These are phyloP conservation scores for Rhizoclosmatium sp. DNA, from an alignment of 192 early-diverging fungal genomes.

Conservation along the genomic window DNA sequence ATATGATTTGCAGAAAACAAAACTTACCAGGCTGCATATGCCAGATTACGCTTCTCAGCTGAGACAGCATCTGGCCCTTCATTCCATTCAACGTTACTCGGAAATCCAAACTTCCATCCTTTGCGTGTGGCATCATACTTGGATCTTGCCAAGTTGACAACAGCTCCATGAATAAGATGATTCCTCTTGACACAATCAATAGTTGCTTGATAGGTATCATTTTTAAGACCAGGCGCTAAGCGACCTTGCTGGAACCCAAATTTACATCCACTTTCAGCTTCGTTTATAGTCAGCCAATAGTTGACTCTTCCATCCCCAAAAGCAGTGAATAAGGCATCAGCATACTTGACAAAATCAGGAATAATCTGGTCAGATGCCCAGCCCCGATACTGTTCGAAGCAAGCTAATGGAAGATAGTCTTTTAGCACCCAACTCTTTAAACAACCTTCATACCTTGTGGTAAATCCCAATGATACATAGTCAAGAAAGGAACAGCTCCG, in stretches of 20 bases:
- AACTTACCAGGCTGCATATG: conserved; percentile 12
- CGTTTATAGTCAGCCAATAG: conserved; percentile 49
- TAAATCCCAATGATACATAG: conserved; percentile 48
- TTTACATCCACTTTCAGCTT: conserved; percentile 39
- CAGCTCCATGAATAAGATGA: conserved; percentile 22
- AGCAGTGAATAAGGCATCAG: conserved; percentile 32
- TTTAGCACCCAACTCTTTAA: neutral
- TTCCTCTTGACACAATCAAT: conserved; percentile 23
- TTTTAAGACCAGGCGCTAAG: conserved; percentile 7
- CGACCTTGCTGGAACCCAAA: conserved; percentile 11
- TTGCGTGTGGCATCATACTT: neutral
- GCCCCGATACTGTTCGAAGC: conserved; percentile 35
- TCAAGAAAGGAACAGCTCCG: conserved; percentile 45
- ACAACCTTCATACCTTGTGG: conserved; percentile 31
- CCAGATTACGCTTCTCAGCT: conserved; percentile 5
- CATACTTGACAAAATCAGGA: conserved; percentile 43
- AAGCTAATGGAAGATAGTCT: conserved; percentile 21
- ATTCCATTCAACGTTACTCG: conserved; percentile 23
- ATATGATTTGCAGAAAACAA: neutral
- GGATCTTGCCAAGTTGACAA: conserved; percentile 17
- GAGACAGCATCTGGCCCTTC: neutral
- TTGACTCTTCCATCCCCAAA: conserved; percentile 31
- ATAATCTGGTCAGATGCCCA: conserved; percentile 29
- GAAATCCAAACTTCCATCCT: conserved; percentile 35
- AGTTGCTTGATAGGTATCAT: neutral